Base-by-base conservation (phyloP, 805 yeast species). In the Yamadazyma akitaensis region DNA sequence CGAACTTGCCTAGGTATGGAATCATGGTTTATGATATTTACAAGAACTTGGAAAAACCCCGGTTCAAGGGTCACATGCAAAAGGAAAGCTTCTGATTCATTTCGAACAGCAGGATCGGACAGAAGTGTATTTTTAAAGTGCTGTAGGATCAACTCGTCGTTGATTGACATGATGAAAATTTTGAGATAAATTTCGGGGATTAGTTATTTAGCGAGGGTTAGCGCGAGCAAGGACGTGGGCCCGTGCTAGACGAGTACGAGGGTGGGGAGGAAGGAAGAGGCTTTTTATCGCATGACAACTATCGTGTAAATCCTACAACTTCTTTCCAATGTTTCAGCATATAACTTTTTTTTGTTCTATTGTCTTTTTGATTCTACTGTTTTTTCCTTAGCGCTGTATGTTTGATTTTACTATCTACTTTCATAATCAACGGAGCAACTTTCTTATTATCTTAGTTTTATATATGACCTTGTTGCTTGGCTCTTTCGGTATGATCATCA, bases 401-500 rank as follows among this genome's bases (percentile, higher is more conserved):
- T 5, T 31, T 13, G 34, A 31, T 4, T 13, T 31, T 34, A 7
- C 17, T n/a, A n/a, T 34, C 17, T n/a, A 17, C 18, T n/a, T n/a
- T 5, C 7, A 34, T 34, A 4, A 34, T 17, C 18, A 9, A 21
- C 28, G 3, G n/a, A 5, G 9, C 5, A 28, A 11, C 32, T 28
- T 11, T 28, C 32, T 9, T 21, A 21, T 21, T 4, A 14, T 24
- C n/a, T n/a, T 9, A 16, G 21, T 11, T 28, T 36, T 42, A 51
- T 42, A 51, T 51, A 62, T 84, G 79, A 30, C 90, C 91, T 67
- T 87, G 95, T 43, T 67, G 71, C 44, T 70, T 68, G 25, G 95
- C 92, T 32, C 61, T 59, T 53, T 71, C 72, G 19, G 94, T 84
- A 62, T 88, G 96, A 51, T 73, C 74, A 58, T 86, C 96, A 55